Conservation (phyloP, 1,284 basidiomycete genomes). For the Apiotrichum gracile region DNA sequence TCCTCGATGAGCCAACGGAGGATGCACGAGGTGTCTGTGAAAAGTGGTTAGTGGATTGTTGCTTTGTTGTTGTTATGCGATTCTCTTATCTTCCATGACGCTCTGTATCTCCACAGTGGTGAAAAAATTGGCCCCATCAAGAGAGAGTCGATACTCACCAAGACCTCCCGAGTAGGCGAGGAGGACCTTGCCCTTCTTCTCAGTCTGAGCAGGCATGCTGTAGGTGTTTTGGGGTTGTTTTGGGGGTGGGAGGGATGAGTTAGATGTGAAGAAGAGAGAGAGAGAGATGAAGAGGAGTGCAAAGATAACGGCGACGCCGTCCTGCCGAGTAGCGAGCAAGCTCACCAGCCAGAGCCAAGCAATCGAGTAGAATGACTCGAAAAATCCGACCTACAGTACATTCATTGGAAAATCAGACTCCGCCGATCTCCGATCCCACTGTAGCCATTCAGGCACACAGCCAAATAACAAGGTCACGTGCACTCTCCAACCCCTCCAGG, state of each 20-base stretch:
- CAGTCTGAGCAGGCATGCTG: constrained; percentile 24
- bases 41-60: too few relatives aligned
- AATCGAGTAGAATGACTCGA: neutral
- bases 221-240: neutral
- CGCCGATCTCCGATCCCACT: neutral
- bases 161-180: constrained; percentile 94
- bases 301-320: neutral
- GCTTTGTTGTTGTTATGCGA: neutral
- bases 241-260: neutral
- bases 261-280: neutral
- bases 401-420: neutral
- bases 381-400: neutral
- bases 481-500: too few relatives aligned
- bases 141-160: constrained; percentile 55
- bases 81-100: neutral
- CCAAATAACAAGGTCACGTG: too few relatives aligned
- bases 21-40: constrained; percentile 90
- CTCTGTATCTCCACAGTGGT: too few relatives aligned
- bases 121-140: neutral
- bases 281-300: neutral
- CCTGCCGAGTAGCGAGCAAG: too few relatives aligned
- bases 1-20: constrained; percentile 96
- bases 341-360: neutral
- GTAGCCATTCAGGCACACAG: too few relatives aligned
- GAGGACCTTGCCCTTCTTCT: constrained; percentile 49